These are phyloP conservation scores for Colletotrichum sp. DNA, from an alignment of 2,329 filamentous ascomycete species.

Conservation along the genomic window DNA sequence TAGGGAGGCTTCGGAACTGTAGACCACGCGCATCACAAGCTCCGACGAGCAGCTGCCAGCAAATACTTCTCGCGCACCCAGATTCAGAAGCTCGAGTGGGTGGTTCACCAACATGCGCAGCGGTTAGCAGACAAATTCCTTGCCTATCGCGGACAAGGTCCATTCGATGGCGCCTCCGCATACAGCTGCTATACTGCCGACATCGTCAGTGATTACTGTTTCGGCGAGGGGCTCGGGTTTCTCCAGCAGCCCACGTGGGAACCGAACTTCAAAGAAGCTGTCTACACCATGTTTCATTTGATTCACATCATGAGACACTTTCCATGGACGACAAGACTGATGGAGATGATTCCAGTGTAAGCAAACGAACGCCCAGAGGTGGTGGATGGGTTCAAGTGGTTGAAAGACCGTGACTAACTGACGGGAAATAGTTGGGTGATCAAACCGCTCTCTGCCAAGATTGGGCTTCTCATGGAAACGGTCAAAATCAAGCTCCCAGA, in stretches of 20 bases:
- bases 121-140: background rate
- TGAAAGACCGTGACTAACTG: background rate
- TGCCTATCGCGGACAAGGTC: conserved; percentile 19
- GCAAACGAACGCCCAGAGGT: background rate
- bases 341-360: conserved; percentile 12
- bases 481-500: background rate
- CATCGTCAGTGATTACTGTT: conserved; percentile 38
- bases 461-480: background rate
- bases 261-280: conserved; percentile 9
- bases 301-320: conserved; percentile 18
- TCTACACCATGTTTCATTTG: conserved; percentile 19
- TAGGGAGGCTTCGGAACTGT: conserved; percentile 29
- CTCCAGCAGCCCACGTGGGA: conserved; percentile 12
- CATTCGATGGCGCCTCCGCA: conserved; percentile 36
- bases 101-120: background rate
- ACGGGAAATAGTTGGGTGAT: background rate
- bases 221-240: conserved; percentile 29
- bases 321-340: background rate
- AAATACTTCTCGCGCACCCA: conserved; percentile 37
- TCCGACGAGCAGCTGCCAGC: conserved; percentile 30
- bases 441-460: background rate
- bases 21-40: conserved; percentile 37
- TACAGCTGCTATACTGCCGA: conserved; percentile 44
- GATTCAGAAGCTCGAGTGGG: background rate
- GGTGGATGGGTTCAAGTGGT: background rate